Evolutionary conservation across 768 basidiomycete species (phyloP).

Genomic region (Pulveroboletus ravenelii): DNA sequence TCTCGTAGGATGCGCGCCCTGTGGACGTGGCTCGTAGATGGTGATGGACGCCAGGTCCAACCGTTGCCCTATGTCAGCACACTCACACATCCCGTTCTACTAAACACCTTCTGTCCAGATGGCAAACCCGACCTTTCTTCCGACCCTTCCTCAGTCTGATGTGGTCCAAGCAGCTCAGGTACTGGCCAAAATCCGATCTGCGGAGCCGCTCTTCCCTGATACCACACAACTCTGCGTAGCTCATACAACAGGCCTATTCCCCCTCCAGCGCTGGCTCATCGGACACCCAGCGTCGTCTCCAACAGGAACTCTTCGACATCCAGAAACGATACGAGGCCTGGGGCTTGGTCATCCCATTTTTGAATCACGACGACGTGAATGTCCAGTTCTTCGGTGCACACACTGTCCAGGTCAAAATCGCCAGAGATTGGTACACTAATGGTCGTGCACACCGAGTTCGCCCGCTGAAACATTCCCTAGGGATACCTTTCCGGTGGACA

Average conservation of each 20-base stretch:
- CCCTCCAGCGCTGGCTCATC: constrained; percentile 47
- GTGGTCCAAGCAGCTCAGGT: constrained; percentile 59
- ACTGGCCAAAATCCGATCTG: constrained; percentile 22
- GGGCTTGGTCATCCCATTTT: constrained; percentile 76
- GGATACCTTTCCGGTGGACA: constrained; percentile 67
- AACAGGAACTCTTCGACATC: constrained; percentile 71
- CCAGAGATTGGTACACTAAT: constrained; percentile 74
- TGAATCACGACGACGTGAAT: constrained; percentile 67
- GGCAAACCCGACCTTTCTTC: constrained; percentile 41
- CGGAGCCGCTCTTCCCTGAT: constrained; percentile 6
- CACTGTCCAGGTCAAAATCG: constrained; percentile 90
- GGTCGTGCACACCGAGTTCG: background rate
- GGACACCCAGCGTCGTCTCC: constrained; percentile 57
- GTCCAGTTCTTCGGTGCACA: constrained; percentile 96
- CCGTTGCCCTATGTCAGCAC: background rate
- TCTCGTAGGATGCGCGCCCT: background rate
- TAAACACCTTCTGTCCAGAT: constrained; percentile 5
- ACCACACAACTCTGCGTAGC: constrained; percentile 34
- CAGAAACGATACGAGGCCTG: constrained; percentile 77
- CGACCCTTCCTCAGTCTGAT: constrained; percentile 47
- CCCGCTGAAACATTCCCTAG: constrained; percentile 35
- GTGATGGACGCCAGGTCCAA: background rate
- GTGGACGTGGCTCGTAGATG: too few relatives aligned
- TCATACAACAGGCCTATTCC: constrained; percentile 66
- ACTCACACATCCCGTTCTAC: background rate